Evolutionary conservation across 495 filamentous ascomycete species (phyloP).

Genomic region (Polyplosphaeria fusca): DNA sequence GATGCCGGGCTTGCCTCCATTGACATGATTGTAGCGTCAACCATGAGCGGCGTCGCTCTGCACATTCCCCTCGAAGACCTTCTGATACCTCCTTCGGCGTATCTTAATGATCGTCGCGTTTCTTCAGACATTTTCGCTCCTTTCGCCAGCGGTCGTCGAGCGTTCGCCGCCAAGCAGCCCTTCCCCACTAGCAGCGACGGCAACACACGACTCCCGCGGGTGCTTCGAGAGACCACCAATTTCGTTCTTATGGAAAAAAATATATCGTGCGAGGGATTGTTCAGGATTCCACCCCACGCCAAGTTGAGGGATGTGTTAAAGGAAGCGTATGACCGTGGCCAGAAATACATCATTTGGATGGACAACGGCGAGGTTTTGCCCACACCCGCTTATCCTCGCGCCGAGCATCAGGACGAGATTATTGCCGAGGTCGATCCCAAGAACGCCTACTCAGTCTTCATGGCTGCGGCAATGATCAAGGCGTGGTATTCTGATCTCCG

Average conservation of each 20-base stretch:
- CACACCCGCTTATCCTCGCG: constrained; percentile 30
- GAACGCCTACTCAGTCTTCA: constrained; percentile 51
- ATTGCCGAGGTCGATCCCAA: constrained; percentile 45
- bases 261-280: constrained; percentile 50
- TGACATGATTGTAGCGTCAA: constrained; percentile 43
- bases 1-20: background rate
- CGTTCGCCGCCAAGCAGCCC: constrained; percentile 44
- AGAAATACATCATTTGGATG: constrained; percentile 52
- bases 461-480: constrained; percentile 53
- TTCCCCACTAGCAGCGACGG: constrained; percentile 44
- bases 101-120: constrained; percentile 52
- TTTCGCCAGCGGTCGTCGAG: constrained; percentile 47
- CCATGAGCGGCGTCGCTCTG: constrained; percentile 46
- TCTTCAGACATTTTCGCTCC: constrained; percentile 49
- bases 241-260: constrained; percentile 49
- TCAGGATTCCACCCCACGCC: constrained; percentile 50
- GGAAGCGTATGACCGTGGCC: constrained; percentile 55
- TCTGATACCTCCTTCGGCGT: constrained; percentile 51
- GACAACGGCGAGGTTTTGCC: constrained; percentile 39
- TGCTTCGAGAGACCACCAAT: constrained; percentile 51
- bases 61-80: constrained; percentile 51
- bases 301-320: constrained; percentile 48
- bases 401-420: constrained; percentile 34
- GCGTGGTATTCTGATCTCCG: constrained; percentile 54
- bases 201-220: constrained; percentile 47